Conservation (phyloP, 192 early-diverging fungal species). For the Podila epicladia region DNA sequence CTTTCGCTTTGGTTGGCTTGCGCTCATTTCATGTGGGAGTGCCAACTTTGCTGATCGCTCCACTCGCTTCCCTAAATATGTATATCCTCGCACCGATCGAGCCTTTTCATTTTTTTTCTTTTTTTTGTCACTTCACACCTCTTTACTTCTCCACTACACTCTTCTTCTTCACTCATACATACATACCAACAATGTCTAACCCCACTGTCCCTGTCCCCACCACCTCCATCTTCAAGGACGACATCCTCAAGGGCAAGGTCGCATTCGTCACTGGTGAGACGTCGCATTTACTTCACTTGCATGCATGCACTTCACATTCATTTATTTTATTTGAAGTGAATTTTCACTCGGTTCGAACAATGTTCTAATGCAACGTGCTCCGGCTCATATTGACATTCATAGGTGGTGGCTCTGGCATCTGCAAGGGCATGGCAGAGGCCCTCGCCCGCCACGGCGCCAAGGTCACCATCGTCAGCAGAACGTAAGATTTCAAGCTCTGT, state of each 20-base stretch:
- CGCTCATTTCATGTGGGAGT: too few species aligned
- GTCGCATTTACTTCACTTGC: too few species aligned
- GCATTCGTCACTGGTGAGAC: conserved; percentile 66
- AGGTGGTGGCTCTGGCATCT: conserved; percentile 72
- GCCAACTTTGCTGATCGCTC: too few species aligned
- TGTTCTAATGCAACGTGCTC: too few species aligned
- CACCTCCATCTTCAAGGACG: conserved; percentile 47
- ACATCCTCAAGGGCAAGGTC: conserved; percentile 67
- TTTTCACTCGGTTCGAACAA: too few species aligned
- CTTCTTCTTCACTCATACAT: not conserved
- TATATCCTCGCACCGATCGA: too few species aligned
- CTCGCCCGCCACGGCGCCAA: conserved; percentile 68
- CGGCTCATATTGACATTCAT: not conserved
- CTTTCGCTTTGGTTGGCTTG: too few species aligned
- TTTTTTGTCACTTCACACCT: conserved; percentile 17
- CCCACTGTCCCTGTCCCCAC: conserved; percentile 30
- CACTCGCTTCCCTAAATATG: too few species aligned
- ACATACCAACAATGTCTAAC: conserved; percentile 27
- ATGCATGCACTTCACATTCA: too few species aligned
- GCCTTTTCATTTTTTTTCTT: conserved; percentile 12
- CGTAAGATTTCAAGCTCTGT: conserved; percentile 29
- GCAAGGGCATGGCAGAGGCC: conserved; percentile 73
- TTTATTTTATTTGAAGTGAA: too few species aligned
- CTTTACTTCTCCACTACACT: conserved; percentile 1
- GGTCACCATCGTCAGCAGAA: conserved; percentile 72